Percentiles rank a stretch among this genome's conserved stretches.
phyloP scores from a whole-genome alignment of 345 rosid genomes.

The Kernera saxatilis region DNA sequence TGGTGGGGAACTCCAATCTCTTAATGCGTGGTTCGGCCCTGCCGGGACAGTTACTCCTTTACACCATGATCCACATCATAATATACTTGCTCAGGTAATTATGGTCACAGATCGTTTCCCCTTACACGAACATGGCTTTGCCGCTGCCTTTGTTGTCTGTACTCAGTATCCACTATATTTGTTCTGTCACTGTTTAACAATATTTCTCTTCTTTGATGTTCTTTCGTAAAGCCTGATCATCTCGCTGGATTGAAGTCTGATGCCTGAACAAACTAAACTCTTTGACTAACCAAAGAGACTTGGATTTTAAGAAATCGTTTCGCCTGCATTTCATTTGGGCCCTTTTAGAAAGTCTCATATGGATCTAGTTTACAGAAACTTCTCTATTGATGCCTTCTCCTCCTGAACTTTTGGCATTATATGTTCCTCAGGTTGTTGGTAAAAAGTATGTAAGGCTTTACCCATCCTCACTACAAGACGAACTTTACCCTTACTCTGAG shows the following conservation, averaged over 20 bases:
- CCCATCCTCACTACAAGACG: constrained; percentile 59
- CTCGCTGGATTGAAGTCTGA: constrained; percentile 28
- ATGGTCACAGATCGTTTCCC: not conserved
- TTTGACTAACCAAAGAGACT: constrained; percentile 30
- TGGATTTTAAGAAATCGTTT: constrained; percentile 20
- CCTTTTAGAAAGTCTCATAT: no score
- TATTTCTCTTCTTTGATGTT: constrained; percentile 22
- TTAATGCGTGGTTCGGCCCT: constrained; percentile 99
- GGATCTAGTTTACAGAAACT: not conserved
- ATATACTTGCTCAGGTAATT: constrained; percentile 85
- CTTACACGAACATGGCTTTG: constrained; percentile 3
- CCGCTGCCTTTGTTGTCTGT: not conserved
- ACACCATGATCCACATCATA: constrained; percentile 99
- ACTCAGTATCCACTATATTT: not conserved
- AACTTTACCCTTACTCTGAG: constrained; percentile 76
- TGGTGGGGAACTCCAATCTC: constrained; percentile 83
- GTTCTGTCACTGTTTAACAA: constrained; percentile 8
- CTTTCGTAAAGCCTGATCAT: constrained; percentile 18
- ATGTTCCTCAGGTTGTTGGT: constrained; percentile 71
- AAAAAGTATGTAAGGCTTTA: constrained; percentile 87
- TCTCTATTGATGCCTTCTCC: not conserved
- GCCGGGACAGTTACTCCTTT: constrained; percentile 90
- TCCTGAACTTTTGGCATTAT: not conserved
- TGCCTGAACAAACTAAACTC: constrained; percentile 26
- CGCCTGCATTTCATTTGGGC: no score